Evolutionary conservation across 352 stramenopile species (phyloP).

Genomic region (Globisporangium lucens): DNA sequence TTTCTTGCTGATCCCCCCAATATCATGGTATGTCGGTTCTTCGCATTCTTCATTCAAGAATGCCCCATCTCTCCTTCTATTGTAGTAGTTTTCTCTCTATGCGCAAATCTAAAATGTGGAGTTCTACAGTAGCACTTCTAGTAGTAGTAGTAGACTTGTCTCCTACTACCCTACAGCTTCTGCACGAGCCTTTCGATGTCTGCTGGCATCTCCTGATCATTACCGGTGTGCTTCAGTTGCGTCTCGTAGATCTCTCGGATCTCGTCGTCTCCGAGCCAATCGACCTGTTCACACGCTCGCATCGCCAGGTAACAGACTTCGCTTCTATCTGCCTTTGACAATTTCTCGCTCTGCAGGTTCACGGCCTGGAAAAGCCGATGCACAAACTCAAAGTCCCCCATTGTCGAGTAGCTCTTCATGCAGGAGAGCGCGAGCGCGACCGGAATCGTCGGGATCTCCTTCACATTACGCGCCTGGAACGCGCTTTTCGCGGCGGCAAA

Average conservation of each 20-base stretch:
- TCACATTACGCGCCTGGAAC: conserved; percentile 1
- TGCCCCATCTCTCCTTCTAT: not conserved
- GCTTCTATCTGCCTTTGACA: not conserved
- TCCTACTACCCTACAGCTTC: not conserved
- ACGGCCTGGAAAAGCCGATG: not conserved
- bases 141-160: not conserved
- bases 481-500: conserved; percentile 11
- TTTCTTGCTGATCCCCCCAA: not conserved
- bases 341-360: conserved; percentile 1
- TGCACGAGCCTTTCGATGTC: conserved; percentile 8
- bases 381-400: conserved; percentile 12
- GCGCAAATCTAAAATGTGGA: not conserved
- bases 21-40: not conserved
- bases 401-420: conserved; percentile 6
- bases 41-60: not conserved
- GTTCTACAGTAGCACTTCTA: no score
- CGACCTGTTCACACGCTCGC: conserved; percentile 6
- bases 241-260: conserved; percentile 1
- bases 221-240: not conserved
- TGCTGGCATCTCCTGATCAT: not conserved
- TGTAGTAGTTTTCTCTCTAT: not conserved
- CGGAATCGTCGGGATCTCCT: conserved; percentile 11
- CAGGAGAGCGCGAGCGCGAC: not conserved
- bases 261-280: conserved; percentile 13
- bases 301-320: conserved; percentile 1